A percentile compares a stretch with the other conserved stretches of the same genome.
Conservation (phyloP, 2,329 filamentous ascomycete genomes). For the Xylogone sp. region DNA sequence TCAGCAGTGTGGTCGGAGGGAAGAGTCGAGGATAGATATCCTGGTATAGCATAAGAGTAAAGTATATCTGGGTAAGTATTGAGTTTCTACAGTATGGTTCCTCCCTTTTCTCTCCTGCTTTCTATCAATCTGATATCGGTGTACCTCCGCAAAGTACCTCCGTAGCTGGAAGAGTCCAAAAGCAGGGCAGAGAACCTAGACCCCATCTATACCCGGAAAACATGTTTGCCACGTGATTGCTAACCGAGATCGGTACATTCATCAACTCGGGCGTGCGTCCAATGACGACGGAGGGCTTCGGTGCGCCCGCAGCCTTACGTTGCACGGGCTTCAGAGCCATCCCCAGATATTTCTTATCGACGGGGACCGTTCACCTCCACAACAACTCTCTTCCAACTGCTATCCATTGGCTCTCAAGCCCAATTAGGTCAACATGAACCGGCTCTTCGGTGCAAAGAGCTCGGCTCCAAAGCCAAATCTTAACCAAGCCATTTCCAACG, state of each 20-base stretch:
- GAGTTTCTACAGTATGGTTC: no score
- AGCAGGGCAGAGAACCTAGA: neutral
- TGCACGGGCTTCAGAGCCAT: neutral
- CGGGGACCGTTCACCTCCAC: neutral
- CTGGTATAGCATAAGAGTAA: no score
- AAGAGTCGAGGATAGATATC: no score
- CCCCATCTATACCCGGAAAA: neutral
- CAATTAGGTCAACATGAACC: conserved; percentile 67
- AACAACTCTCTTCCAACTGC: neutral
- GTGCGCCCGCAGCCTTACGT: neutral
- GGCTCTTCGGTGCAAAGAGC: conserved; percentile 86
- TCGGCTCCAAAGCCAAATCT: conserved; percentile 88
- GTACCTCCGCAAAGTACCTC: no score
- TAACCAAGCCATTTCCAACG: conserved; percentile 75
- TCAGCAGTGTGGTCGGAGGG: neutral
- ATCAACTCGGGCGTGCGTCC: neutral
- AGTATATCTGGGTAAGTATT: no score
- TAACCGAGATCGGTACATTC: neutral
- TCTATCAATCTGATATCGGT: no score
- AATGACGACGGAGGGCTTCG: conserved; percentile 1
- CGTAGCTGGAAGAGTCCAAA: no score
- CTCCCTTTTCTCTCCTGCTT: no score
- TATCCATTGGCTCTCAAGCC: neutral
- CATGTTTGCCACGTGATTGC: neutral
- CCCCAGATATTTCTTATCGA: neutral